Percentiles rank a stretch among this genome's conserved stretches.
phyloP scores from a whole-genome alignment of 2,329 filamentous ascomycete species.

The Cladosporium oxysporum region DNA sequence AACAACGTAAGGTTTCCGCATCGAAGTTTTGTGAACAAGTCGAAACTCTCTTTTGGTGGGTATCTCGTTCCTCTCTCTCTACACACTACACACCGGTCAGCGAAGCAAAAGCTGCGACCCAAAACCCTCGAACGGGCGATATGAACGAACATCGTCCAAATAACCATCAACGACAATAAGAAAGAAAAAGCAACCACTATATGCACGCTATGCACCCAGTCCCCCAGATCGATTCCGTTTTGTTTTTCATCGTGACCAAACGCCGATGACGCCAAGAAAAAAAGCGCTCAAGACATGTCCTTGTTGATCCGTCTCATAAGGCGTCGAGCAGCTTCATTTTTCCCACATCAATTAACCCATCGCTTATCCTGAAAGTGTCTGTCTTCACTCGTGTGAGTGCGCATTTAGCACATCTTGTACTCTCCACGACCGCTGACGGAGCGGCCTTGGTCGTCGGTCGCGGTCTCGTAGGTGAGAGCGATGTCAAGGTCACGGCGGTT shows the following conservation, averaged over 20 bases:
- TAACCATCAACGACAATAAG: not conserved
- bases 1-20: too few species aligned
- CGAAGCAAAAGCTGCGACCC: slow-evolving; percentile 42
- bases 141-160: not conserved
- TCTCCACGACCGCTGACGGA: slow-evolving; percentile 67
- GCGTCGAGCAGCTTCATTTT: slow-evolving; percentile 11
- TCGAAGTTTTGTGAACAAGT: slow-evolving; percentile 18
- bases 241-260: slow-evolving; percentile 19
- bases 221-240: slow-evolving; percentile 4
- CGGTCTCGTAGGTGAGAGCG: slow-evolving; percentile 76
- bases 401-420: slow-evolving; percentile 67
- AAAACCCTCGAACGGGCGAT: slow-evolving; percentile 22
- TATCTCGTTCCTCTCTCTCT: slow-evolving; percentile 21
- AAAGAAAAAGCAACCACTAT: slow-evolving; percentile 22
- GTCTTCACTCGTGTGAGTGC: not conserved
- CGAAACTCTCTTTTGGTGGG: slow-evolving; percentile 19
- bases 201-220: slow-evolving; percentile 25
- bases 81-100: slow-evolving; percentile 30
- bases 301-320: slow-evolving; percentile 22
- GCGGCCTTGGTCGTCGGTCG: slow-evolving; percentile 72
- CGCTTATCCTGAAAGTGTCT: slow-evolving; percentile 14
- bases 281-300: slow-evolving; percentile 16
- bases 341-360: slow-evolving; percentile 7
- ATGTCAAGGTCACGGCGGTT: slow-evolving; percentile 96
- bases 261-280: slow-evolving; percentile 14